Conservation (phyloP, 148 eudicot genomes). For the Vaccinium vitisidaea region DNA sequence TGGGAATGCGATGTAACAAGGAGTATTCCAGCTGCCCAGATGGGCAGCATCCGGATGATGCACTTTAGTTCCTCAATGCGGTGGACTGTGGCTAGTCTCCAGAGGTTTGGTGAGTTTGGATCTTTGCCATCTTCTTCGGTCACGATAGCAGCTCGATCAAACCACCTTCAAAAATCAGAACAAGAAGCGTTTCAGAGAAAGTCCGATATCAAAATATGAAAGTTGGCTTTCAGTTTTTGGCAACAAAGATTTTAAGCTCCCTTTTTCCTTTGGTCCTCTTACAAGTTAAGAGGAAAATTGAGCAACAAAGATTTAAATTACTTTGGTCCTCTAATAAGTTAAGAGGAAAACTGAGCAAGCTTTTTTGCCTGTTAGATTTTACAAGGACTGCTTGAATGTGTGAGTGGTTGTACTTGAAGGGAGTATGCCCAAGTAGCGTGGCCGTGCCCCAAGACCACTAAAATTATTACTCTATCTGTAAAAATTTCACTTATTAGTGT, state of each 20-base stretch:
- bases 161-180: constrained; percentile 34
- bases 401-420: too few species aligned
- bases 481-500: too few species aligned
- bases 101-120: constrained; percentile 37
- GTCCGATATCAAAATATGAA: background rate
- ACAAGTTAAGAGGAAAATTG: background rate
- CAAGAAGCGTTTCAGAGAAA: background rate
- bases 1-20: constrained; percentile 19
- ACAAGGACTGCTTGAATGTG: too few species aligned
- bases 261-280: background rate
- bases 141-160: constrained; percentile 56
- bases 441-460: too few species aligned
- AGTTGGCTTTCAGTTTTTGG: background rate
- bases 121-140: constrained; percentile 30
- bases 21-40: constrained; percentile 46
- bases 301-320: too few species aligned
- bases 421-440: too few species aligned
- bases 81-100: constrained; percentile 59
- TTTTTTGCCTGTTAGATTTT: too few species aligned
- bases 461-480: too few species aligned
- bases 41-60: constrained; percentile 49
- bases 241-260: background rate
- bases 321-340: too few species aligned
- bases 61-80: constrained; percentile 60
- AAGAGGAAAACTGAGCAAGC: too few species aligned